Evolutionary conservation across 1,284 basidiomycete species (phyloP).

Genomic region (Melanopsichium pennsylvanicum): DNA sequence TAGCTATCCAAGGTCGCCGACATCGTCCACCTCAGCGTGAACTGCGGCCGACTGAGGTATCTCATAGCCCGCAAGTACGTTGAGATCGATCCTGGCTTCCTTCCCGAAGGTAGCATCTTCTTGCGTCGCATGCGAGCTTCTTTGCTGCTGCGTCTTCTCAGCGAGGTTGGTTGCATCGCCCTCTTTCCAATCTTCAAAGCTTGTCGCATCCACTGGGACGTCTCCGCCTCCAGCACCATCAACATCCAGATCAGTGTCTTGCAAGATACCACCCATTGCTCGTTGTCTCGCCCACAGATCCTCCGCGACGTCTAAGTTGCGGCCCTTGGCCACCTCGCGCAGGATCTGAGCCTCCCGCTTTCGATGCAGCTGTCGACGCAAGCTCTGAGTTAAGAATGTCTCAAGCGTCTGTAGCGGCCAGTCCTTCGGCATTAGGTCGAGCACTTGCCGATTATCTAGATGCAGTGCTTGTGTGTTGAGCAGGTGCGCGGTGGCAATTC

Average conservation of each 20-base stretch:
- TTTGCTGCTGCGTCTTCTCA: constrained; percentile 3
- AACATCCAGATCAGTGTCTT: constrained; percentile 34
- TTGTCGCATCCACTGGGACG: neutral
- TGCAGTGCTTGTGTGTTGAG: constrained; percentile 53
- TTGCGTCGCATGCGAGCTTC: neutral
- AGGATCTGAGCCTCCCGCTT: constrained; percentile 45
- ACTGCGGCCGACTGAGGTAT: constrained; percentile 13
- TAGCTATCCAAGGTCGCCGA: constrained; percentile 24
- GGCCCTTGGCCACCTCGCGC: constrained; percentile 45
- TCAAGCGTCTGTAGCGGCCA: constrained; percentile 54
- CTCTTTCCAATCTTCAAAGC: constrained; percentile 17
- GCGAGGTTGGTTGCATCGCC: neutral
- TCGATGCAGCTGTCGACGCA: constrained; percentile 45
- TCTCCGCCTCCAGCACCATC: constrained; percentile 4
- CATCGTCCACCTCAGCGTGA: constrained; percentile 2
- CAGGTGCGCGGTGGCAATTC: constrained; percentile 49
- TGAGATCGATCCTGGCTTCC: constrained; percentile 14
- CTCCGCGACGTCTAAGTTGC: constrained; percentile 49
- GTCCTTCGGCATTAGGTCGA: constrained; percentile 45
- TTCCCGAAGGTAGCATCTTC: neutral
- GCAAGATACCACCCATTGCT: constrained; percentile 46
- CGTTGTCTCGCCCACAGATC: constrained; percentile 48
- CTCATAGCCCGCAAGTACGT: constrained; percentile 1
- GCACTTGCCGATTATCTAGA: constrained; percentile 47
- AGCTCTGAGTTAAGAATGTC: constrained; percentile 49